Conservation (phyloP, 2,329 filamentous ascomycete species). For the Teratosphaeria gauchensis region DNA sequence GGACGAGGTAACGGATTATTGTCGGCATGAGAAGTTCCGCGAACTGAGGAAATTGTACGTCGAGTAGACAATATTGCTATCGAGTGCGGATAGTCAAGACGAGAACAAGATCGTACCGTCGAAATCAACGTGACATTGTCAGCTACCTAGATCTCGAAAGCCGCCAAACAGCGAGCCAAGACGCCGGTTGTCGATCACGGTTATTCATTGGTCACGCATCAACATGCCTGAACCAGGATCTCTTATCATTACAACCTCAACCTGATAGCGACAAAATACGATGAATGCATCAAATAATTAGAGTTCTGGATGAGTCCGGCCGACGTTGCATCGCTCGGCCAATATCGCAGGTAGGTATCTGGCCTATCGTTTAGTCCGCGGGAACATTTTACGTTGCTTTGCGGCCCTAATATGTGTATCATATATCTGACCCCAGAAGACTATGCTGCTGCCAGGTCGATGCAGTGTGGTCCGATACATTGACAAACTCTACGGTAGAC, state of each 20-base stretch:
- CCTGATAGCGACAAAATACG: neutral
- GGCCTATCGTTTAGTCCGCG: neutral
- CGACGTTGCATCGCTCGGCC: neutral
- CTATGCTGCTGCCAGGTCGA: neutral
- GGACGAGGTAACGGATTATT: slow-evolving; percentile 29
- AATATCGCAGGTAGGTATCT: neutral
- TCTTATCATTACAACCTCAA: neutral
- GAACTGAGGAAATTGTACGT: neutral
- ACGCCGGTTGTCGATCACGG: neutral
- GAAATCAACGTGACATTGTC: no score
- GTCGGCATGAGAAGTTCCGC: slow-evolving; percentile 2
- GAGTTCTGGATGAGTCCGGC: neutral
- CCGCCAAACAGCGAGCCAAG: neutral
- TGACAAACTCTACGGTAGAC: neutral
- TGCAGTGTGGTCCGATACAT: no score
- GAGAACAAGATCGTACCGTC: no score
- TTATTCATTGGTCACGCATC: neutral
- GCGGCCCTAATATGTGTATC: neutral
- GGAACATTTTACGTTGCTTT: neutral
- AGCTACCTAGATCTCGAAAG: no score
- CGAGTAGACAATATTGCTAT: neutral
- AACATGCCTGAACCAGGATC: neutral
- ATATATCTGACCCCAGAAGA: neutral
- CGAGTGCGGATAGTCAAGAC: no score
- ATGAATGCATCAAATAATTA: neutral